phyloP scores from a whole-genome alignment of 768 basidiomycete genomes.

The Collybiopsis confluens region DNA sequence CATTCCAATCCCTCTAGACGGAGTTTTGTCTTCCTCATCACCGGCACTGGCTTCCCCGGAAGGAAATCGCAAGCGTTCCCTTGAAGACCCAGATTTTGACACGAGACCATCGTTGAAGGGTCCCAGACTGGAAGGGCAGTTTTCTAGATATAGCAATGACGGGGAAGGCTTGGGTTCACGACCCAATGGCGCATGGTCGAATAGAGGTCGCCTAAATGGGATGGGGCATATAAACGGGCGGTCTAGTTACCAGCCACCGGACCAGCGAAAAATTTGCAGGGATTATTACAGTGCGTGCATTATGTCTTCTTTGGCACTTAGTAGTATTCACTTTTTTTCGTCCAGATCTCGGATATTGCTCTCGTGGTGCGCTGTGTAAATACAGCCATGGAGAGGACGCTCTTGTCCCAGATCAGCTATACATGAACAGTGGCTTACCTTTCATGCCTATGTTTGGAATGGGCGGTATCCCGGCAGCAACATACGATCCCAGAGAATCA shows the following conservation, averaged over 20 bases:
- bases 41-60: slow-evolving; percentile 36
- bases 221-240: slow-evolving; percentile 39
- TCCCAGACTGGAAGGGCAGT: slow-evolving; percentile 68
- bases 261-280: slow-evolving; percentile 73
- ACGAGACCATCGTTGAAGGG: slow-evolving; percentile 63
- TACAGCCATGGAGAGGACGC: slow-evolving; percentile 92
- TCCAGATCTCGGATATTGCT: slow-evolving; percentile 86
- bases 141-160: slow-evolving; percentile 55
- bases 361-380: slow-evolving; percentile 84
- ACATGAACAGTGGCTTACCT: slow-evolving; percentile 51
- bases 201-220: slow-evolving; percentile 28
- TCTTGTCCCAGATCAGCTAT: slow-evolving; percentile 67
- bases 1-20: slow-evolving; percentile 78
- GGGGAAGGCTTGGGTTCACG: slow-evolving; percentile 26
- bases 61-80: slow-evolving; percentile 61
- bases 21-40: slow-evolving; percentile 41
- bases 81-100: slow-evolving; percentile 59
- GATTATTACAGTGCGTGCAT: slow-evolving; percentile 84
- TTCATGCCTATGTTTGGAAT: slow-evolving; percentile 70
- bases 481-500: slow-evolving; percentile 77
- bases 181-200: slow-evolving; percentile 40
- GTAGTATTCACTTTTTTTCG: slow-evolving; percentile 11
- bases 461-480: slow-evolving; percentile 34
- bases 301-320: not conserved
- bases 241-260: slow-evolving; percentile 63